Evolutionary conservation across 1,139 yeast genomes (phyloP).

Genomic region (Blastobotrys indianensis): DNA sequence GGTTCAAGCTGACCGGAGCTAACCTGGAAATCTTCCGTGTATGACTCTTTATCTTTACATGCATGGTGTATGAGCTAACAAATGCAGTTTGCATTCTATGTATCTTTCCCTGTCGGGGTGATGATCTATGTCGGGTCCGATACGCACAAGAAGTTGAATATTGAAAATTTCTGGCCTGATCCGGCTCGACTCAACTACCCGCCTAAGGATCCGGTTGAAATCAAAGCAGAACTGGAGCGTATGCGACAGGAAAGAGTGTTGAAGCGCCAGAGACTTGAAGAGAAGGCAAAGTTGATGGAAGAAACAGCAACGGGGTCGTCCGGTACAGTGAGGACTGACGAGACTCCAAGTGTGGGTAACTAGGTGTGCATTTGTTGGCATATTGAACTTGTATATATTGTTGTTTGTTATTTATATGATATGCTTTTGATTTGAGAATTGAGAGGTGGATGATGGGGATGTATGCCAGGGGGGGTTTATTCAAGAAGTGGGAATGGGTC

Average conservation of each 20-base stretch:
- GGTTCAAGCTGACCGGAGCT: slow-evolving; percentile 27
- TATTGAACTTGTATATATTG: background rate
- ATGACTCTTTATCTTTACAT: slow-evolving; percentile 27
- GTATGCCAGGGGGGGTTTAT: too few species aligned
- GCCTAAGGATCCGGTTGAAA: slow-evolving; percentile 90
- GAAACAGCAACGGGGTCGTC: slow-evolving; percentile 1
- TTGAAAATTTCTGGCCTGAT: slow-evolving; percentile 98
- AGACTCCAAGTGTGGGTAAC: background rate
- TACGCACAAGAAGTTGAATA: slow-evolving; percentile 79
- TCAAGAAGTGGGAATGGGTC: too few species aligned
- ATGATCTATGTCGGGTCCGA: slow-evolving; percentile 92
- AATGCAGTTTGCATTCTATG: slow-evolving; percentile 69
- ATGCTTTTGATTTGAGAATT: too few species aligned
- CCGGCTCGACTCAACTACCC: slow-evolving; percentile 85
- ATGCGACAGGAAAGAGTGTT: slow-evolving; percentile 70
- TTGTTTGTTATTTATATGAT: too few species aligned
- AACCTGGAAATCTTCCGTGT: slow-evolving; percentile 61
- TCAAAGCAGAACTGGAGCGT: slow-evolving; percentile 84
- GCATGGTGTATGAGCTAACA: background rate
- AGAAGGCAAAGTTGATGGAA: slow-evolving; percentile 63
- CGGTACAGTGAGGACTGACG: background rate
- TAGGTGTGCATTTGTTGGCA: background rate
- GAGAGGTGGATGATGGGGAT: too few species aligned
- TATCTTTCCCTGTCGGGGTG: slow-evolving; percentile 76
- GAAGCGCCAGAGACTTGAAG: slow-evolving; percentile 68